phyloP scores from a whole-genome alignment of 768 basidiomycete species.

The Auriscalpium vulgare region DNA sequence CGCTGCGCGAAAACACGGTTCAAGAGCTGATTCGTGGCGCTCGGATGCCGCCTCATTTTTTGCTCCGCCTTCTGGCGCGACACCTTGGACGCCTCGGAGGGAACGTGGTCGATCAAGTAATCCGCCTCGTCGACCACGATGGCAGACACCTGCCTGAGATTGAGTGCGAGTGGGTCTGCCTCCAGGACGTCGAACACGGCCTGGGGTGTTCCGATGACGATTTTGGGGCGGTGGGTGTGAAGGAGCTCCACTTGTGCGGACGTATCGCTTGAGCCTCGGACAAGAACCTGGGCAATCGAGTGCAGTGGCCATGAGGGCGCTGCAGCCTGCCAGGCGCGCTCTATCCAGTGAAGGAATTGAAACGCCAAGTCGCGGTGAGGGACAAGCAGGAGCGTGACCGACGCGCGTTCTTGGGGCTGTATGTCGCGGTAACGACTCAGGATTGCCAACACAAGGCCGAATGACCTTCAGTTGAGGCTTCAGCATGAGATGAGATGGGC shows the following conservation, averaged over 20 bases:
- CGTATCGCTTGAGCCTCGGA: conserved; percentile 41
- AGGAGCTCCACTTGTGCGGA: conserved; percentile 24
- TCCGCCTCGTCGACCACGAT: conserved; percentile 75
- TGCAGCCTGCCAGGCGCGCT: not conserved
- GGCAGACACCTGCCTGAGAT: conserved; percentile 39
- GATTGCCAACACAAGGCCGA: conserved; percentile 59
- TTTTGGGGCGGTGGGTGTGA: conserved; percentile 38
- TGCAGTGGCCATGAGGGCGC: conserved; percentile 21
- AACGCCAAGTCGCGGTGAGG: conserved; percentile 10
- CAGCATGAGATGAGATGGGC: not conserved
- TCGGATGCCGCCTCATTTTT: conserved; percentile 45
- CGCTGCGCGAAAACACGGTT: conserved; percentile 39
- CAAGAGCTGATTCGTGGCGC: conserved; percentile 51
- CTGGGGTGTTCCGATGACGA: conserved; percentile 67
- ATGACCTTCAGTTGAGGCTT: conserved; percentile 44
- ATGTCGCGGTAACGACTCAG: conserved; percentile 43
- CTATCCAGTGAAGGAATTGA: conserved; percentile 10
- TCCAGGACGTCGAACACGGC: conserved; percentile 52
- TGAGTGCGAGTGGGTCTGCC: conserved; percentile 34
- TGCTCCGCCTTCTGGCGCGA: conserved; percentile 33
- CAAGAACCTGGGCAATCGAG: conserved; percentile 50
- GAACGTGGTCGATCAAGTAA: conserved; percentile 52
- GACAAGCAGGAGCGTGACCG: conserved; percentile 5
- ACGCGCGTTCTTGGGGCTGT: conserved; percentile 1
- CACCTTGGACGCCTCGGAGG: conserved; percentile 32